Base-by-base conservation (phyloP, 2,329 filamentous ascomycete genomes). In the Alternaria hordeiaustralica region DNA sequence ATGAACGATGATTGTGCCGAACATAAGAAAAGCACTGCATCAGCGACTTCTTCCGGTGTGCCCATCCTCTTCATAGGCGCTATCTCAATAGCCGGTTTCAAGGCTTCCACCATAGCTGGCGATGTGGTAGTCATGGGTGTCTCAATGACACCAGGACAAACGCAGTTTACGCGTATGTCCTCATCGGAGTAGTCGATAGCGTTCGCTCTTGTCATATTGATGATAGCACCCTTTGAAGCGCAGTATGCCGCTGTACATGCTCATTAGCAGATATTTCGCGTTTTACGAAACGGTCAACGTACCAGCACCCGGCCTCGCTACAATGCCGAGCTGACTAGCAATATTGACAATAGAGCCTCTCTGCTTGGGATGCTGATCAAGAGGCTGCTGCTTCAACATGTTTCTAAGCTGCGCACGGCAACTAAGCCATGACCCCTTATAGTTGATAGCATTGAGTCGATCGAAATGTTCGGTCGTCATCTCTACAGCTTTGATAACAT, bases 211-310 rank as follows among this genome's bases (percentile, higher is more conserved):
- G 87, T 89, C 83, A 89, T 83, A 21, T 84, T 85, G 54, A 89
- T 84, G 2, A 89, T 82, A 0, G 87, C 87, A 13, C 86, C 83
- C 65, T 89, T 89, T 5, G 86, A 87, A 0, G 84, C 85, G 58
- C 85, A 88, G 64, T 88, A 89, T 2, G 85, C 82, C 10, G 86
- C 86, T 86, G 49, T 33, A 13, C 5, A 21, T n/a, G 6, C n/a
- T 11, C 18, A 15, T 63, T 6, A 63, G 50, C 13, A 4, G 7
- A 12, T 1, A n/a, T 30, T 28, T 2, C 6, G 6, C 21, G 23
- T 20, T 5, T 18, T 12, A 58, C 23, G 15, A 49, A 7, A 59
- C 12, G 18, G 21, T 30, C 9, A 18, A 45, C 70, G 55, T 51
- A 73, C 72, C 73, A 44, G 72, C 73, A 28, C 69, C 70, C 4